phyloP scores from a whole-genome alignment of 75 land plant genomes.

The Pseudotsuga menziesii region DNA sequence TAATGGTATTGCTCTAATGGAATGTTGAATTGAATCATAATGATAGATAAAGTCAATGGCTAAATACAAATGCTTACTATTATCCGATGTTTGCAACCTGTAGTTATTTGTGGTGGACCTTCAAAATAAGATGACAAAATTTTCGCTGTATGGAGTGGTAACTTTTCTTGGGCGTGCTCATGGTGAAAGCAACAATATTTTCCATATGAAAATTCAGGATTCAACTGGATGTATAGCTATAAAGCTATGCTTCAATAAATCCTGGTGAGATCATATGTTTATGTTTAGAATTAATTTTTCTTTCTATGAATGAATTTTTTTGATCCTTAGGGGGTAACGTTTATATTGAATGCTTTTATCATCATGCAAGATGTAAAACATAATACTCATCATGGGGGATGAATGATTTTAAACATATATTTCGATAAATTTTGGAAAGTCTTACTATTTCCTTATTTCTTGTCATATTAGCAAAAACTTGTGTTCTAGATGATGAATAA shows the following conservation, averaged over 20 bases:
- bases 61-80: not conserved
- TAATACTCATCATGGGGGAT: too few species aligned
- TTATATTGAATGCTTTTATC: too few species aligned
- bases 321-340: too few species aligned
- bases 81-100: conserved; percentile 7
- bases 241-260: conserved; percentile 43
- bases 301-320: too few species aligned
- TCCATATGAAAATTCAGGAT: conserved; percentile 52
- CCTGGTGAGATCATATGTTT: conserved; percentile 36
- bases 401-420: too few species aligned
- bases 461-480: too few species aligned
- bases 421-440: too few species aligned
- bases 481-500: too few species aligned
- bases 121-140: conserved; percentile 52
- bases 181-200: conserved; percentile 18
- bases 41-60: not conserved
- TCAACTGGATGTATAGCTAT: conserved; percentile 39
- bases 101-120: conserved; percentile 57
- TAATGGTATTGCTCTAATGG: too few species aligned
- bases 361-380: too few species aligned
- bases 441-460: too few species aligned
- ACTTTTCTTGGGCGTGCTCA: conserved; percentile 24
- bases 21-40: too few species aligned
- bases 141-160: conserved; percentile 59
- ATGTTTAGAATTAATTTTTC: not conserved